These are phyloP conservation scores for Pythium vanterpoolii DNA, from an alignment of 352 stramenopile genomes.

Conservation along the genomic window DNA sequence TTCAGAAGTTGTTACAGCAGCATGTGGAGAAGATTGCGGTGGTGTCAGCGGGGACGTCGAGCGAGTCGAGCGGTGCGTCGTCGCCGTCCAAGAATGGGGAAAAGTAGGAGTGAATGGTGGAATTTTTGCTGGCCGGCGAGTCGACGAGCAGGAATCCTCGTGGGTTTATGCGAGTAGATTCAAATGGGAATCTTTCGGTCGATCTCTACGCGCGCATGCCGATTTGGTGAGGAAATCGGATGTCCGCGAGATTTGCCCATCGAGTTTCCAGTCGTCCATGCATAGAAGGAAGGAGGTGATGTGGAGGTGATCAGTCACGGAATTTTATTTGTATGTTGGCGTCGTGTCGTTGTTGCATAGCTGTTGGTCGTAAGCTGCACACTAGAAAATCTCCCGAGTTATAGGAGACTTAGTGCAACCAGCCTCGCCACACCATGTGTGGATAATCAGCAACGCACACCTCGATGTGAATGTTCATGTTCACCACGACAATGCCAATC, in stretches of 20 bases:
- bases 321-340: too few relatives aligned
- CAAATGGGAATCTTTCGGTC: constrained; percentile 1
- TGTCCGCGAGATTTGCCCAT: constrained; percentile 11
- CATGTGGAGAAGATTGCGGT: background rate
- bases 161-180: background rate
- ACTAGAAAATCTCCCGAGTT: too few relatives aligned
- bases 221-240: background rate
- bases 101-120: background rate
- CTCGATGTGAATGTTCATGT: too few relatives aligned
- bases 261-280: background rate
- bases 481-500: constrained; percentile 26
- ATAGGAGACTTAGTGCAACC: too few relatives aligned
- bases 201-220: constrained; percentile 7
- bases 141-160: background rate
- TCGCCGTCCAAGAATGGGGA: constrained; percentile 3
- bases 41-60: constrained; percentile 1
- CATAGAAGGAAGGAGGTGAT: background rate
- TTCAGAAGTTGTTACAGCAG: constrained; percentile 13
- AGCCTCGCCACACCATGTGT: too few relatives aligned
- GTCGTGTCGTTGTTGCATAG: too few relatives aligned
- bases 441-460: too few relatives aligned
- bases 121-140: background rate
- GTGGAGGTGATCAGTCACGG: too few relatives aligned
- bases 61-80: constrained; percentile 11
- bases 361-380: too few relatives aligned